Percentiles rank a stretch among this genome's conserved stretches.
Conservation (phyloP, 2,329 filamentous ascomycete species). For the Penicillium corylophilum region DNA sequence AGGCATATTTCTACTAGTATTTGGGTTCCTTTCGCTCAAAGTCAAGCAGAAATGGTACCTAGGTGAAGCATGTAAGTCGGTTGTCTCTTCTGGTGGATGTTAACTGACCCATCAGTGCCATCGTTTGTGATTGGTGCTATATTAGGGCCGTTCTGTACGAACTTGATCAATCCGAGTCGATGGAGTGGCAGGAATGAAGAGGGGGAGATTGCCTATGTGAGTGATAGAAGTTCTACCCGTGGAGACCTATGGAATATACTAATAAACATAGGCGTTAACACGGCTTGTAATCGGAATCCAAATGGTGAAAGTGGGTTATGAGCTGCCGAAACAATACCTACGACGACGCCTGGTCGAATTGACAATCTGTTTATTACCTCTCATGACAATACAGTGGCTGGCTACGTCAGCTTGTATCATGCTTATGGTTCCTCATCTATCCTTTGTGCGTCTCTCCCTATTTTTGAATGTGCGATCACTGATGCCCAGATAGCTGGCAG, state of each 20-base stretch:
- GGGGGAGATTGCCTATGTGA: constrained; percentile 45
- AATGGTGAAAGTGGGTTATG: constrained; percentile 63
- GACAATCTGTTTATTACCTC: constrained; percentile 55
- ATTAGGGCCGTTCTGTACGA: constrained; percentile 56
- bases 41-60: constrained; percentile 42
- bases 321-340: constrained; percentile 59
- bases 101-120: constrained; percentile 45
- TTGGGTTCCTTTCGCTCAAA: constrained; percentile 37
- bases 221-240: not conserved
- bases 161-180: constrained; percentile 49
- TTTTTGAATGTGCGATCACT: not conserved
- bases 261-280: constrained; percentile 44
- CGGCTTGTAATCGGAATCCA: constrained; percentile 64
- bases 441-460: constrained; percentile 34
- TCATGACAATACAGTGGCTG: constrained; percentile 65
- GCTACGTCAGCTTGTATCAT: constrained; percentile 57
- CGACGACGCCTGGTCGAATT: constrained; percentile 53
- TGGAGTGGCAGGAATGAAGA: constrained; percentile 37
- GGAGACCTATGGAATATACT: constrained; percentile 7
- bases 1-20: constrained; percentile 36
- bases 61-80: constrained; percentile 39
- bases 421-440: constrained; percentile 55
- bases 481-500: constrained; percentile 41
- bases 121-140: constrained; percentile 55
- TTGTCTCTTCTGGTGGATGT: not conserved